Evolutionary conservation across 305 asterid genomes (phyloP).

Genomic region (Solanum chacoense): DNA sequence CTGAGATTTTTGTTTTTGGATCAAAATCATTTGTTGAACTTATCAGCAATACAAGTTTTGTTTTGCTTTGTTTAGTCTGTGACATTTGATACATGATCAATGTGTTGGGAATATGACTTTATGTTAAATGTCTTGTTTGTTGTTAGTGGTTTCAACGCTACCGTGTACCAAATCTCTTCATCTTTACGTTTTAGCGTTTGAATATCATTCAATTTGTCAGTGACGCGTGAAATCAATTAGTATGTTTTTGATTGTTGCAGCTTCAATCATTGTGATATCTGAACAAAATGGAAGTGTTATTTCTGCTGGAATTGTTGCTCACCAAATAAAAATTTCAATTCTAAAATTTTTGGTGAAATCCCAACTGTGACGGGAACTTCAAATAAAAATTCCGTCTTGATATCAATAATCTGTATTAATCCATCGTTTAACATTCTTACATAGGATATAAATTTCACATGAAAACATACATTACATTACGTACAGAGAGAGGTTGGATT

Average conservation of each 20-base stretch:
- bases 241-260: not conserved
- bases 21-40: not conserved
- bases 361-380: not conserved
- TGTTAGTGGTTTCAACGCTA: not conserved
- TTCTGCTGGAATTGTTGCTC: not conserved
- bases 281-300: not conserved
- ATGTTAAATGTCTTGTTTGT: not conserved
- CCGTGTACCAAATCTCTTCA: no score
- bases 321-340: not conserved
- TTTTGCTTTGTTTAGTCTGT: not conserved
- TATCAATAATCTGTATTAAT: not conserved
- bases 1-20: not conserved
- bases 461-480: not conserved
- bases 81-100: not conserved
- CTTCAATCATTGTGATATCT: not conserved
- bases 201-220: not conserved
- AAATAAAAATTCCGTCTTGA: not conserved
- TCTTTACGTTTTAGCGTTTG: not conserved
- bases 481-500: not conserved
- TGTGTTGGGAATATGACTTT: not conserved
- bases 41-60: not conserved
- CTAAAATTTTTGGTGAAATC: not conserved
- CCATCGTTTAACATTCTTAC: not conserved
- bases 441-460: not conserved
- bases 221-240: not conserved